Percentiles rank a stretch among this genome's conserved stretches.
phyloP scores from a whole-genome alignment of 441 rosid species.

The Populus hybrid region DNA sequence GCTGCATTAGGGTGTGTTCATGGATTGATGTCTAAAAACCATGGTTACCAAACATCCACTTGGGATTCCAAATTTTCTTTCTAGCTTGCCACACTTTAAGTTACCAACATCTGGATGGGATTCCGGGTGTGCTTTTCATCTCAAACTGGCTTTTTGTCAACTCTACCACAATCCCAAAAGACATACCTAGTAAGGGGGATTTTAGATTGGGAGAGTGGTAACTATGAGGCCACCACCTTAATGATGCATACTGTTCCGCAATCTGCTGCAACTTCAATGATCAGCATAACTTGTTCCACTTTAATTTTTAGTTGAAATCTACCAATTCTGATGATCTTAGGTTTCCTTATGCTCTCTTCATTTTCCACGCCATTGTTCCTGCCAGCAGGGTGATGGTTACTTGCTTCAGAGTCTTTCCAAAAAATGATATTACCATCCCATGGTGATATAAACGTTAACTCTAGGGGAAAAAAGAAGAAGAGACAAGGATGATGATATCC shows the following conservation, averaged over 20 bases:
- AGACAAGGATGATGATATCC: not conserved
- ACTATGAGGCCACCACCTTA: not conserved
- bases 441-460: not conserved
- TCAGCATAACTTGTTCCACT: not conserved
- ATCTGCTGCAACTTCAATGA: not conserved
- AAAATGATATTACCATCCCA: not conserved
- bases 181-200: not conserved
- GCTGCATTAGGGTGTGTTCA: not conserved
- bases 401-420: not conserved
- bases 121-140: not conserved
- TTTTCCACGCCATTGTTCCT: not conserved
- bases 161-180: not conserved
- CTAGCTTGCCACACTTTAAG: not conserved
- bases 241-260: not conserved
- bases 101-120: not conserved
- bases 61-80: not conserved
- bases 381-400: not conserved
- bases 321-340: not conserved
- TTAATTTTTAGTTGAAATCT: not conserved
- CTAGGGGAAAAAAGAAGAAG: not conserved
- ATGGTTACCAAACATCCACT: not conserved
- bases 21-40: not conserved
- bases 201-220: not conserved
- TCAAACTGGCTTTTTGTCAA: not conserved
- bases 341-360: not conserved